Evolutionary conservation across 202 grass and related monocot genomes (phyloP), one percentile per base, ranked within the genome.

Genomic region (Cymbopogon flexuosus): DNA sequence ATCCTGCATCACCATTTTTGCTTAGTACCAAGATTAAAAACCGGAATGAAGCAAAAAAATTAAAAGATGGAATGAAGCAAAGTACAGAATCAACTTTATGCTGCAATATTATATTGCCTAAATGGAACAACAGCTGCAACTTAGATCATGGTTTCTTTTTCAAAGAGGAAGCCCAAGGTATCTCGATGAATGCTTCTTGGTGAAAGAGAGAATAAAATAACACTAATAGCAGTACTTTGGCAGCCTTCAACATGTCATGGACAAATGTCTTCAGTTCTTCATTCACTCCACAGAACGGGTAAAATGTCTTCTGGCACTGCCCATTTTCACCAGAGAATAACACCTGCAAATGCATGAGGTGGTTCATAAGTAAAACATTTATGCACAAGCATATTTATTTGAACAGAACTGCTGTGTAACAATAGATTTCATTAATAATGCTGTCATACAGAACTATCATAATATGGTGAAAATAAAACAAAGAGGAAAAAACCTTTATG

Each of bases 191-290:
- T 77, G 16, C 15, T 30, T 11, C 8, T 36, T 45, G 63, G 62
- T 36, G 29, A 13, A 71, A 59, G 29, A 70, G 8, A 65, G 19
- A 62, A 46, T 12, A 59, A 78, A 51, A 42, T 14, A 41, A 78
- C 33, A 57, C 36, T 59, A 64, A 75, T 62, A 65, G 60, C 79
- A 89, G 8, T 88, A 94, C 88, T 54, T 88, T 89, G 73, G 47
- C 85, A 86, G 88, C 76, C 41, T 78, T 82, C 63, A 65, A 69
- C 39, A 98, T 94, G 81, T 98, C 95, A 23, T 83, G 82, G 83
- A 91, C 73, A 89, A 98, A 98, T 35, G 86, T 71, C 84, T 93
- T 98, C 60, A 98, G 51, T 79, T 98, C 92, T 86, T 95, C 92
- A 31, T 93, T 89, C 62, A 98, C 95, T 21, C 95, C 95, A 70